A percentile compares a stretch with the other conserved stretches of the same genome.
phyloP scores from a whole-genome alignment of 176 grass and related monocot species.

The Bonia amplexicaulis region DNA sequence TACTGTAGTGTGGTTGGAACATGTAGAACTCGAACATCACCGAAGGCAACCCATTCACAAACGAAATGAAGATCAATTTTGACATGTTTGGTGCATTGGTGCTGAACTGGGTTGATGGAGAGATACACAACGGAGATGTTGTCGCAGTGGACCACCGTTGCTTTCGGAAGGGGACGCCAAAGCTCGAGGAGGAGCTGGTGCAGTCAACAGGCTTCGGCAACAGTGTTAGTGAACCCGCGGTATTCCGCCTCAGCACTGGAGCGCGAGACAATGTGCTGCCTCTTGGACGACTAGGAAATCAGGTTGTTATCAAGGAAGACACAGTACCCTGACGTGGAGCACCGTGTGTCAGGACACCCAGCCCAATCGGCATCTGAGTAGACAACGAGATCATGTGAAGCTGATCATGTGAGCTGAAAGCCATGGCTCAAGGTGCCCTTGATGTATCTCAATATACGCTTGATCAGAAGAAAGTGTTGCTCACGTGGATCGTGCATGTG shows the following conservation, averaged over 20 bases:
- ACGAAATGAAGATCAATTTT: background rate
- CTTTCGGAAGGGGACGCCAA: no score
- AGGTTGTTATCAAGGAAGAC: no score
- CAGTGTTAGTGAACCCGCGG: no score
- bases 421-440: background rate
- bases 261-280: no score
- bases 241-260: no score
- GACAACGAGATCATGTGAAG: background rate
- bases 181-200: no score
- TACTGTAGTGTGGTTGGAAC: background rate
- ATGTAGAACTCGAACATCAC: background rate
- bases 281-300: background rate
- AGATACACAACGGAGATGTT: background rate
- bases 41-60: background rate
- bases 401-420: background rate
- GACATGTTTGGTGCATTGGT: background rate
- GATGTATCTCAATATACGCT: background rate
- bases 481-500: background rate
- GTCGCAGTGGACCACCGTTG: no score
- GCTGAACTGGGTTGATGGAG: background rate
- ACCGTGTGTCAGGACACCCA: no score
- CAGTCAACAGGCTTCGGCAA: no score
- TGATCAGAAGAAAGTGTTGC: background rate
- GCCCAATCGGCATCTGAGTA: background rate
- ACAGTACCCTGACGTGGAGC: background rate